Evolutionary conservation across 208 protist genomes (phyloP), one percentile per base, ranked within the genome.

Genomic region (Crithidia acanthocephali): DNA sequence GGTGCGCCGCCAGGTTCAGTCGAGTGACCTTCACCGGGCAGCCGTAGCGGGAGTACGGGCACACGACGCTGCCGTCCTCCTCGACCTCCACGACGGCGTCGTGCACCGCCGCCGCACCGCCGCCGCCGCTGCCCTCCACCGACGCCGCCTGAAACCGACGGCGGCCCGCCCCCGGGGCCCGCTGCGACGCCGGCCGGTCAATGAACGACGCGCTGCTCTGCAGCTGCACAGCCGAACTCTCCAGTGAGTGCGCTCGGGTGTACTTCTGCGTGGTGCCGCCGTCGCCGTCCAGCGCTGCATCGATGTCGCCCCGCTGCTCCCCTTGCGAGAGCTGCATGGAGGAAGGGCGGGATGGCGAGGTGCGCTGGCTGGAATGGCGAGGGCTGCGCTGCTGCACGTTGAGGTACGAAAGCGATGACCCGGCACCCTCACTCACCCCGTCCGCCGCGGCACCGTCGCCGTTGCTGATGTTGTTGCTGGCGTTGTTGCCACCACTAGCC

Each of bases 31-130:
- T 80, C 30, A 76, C 67, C 13, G 60, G 68, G 72, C 89, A 94
- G 50, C 89, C 89, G 59, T 89, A 94, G 32, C 82, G 70, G 13
- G 83, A 72, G 72, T 94, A 94, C 0, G 89, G 89, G 76, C 89
- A 94, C 1, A 81, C 51, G 22, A 76, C 63, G 35, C 45, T 32
- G 27, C 58, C 64, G 11, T 74, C 65, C 23, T 77, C 57, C 13
- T 40, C 48, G 25, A 37, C 55, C 33, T 28, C 51, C 11, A 35
- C 47, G 15, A 16, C 37, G n/a, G 11, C 42, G 30, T 35, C 58
- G 22, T 47, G 47, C 2, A 33, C 47, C 20, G 45, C 35, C 10
- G 18, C 37, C 8, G 45, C 57, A 62, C 45, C 50, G 11, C 30
- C 7, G 42, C 40, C 37, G 32, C 11, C 44, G 35, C 35, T 40